phyloP scores from a whole-genome alignment of 192 early-diverging fungal species.

The Nowakowskiella sp. region DNA sequence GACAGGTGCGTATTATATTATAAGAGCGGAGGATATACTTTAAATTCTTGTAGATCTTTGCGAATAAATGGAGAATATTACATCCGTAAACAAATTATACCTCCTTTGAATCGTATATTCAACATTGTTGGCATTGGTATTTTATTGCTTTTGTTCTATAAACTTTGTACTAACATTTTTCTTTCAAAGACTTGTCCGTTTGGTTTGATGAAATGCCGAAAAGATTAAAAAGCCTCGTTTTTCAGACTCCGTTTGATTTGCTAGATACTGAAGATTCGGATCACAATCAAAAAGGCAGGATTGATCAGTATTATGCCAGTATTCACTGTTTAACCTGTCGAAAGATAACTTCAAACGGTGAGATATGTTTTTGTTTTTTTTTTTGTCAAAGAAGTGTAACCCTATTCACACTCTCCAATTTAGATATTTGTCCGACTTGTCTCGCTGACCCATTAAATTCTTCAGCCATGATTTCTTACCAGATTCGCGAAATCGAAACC shows the following conservation, averaged over 20 bases:
- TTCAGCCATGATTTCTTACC: constrained; percentile 5
- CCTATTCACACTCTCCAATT: too few species aligned
- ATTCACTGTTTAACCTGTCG: constrained; percentile 56
- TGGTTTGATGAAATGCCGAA: constrained; percentile 74
- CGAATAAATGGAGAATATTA: constrained; percentile 75
- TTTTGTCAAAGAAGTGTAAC: neutral
- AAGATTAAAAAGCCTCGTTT: constrained; percentile 33
- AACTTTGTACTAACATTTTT: constrained; percentile 11
- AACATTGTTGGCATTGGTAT: constrained; percentile 66
- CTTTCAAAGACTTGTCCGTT: constrained; percentile 42
- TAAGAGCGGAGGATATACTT: neutral
- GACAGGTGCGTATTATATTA: constrained; percentile 17
- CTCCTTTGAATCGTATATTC: constrained; percentile 69
- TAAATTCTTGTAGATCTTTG: constrained; percentile 37
- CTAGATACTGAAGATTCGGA: too few species aligned
- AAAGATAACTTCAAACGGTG: constrained; percentile 35
- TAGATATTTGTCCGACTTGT: constrained; percentile 26
- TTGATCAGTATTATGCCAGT: constrained; percentile 66
- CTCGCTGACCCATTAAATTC: constrained; percentile 9
- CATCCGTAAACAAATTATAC: constrained; percentile 75
- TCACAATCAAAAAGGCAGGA: constrained; percentile 30
- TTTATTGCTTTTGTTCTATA: constrained; percentile 13
- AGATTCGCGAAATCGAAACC: constrained; percentile 27
- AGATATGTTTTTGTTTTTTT: constrained; percentile 11
- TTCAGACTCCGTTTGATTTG: too few species aligned